A percentile compares a stretch with the other conserved stretches of the same genome.
These are phyloP conservation scores for Malassezia furfur DNA, from an alignment of 1,284 basidiomycete species.

Conservation along the genomic window DNA sequence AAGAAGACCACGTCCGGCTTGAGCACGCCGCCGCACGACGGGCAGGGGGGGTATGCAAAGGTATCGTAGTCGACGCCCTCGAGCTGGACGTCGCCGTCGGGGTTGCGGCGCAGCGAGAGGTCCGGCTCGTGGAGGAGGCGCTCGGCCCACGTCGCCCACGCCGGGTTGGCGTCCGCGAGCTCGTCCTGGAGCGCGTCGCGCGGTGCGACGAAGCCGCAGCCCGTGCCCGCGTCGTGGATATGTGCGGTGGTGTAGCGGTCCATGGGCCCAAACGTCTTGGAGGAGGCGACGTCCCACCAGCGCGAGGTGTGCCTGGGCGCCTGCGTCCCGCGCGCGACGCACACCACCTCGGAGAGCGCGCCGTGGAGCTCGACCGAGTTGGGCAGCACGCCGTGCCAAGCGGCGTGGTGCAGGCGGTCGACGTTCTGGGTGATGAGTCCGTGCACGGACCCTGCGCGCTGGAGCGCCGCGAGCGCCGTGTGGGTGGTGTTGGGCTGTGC, in stretches of 20 bases:
- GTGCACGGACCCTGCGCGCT: conserved; percentile 31
- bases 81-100: conserved; percentile 46
- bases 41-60: conserved; percentile 41
- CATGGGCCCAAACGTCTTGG: conserved; percentile 7
- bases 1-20: conserved; percentile 47
- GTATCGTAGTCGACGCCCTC: conserved; percentile 40
- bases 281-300: conserved; percentile 2
- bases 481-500: conserved; percentile 44
- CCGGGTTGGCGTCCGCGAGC: conserved; percentile 36
- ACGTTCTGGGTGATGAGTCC: conserved; percentile 46
- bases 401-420: conserved; percentile 43
- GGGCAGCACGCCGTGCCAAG: conserved; percentile 24
- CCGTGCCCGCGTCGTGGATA: conserved; percentile 3
- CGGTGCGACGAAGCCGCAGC: conserved; percentile 34
- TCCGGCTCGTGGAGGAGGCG: conserved; percentile 25
- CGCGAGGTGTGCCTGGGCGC: conserved; percentile 11
- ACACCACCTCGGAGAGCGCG: conserved; percentile 9
- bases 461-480: conserved; percentile 39
- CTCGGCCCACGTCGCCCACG: conserved; percentile 34
- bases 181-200: conserved; percentile 40
- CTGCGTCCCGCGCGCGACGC: conserved; percentile 8
- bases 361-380: conserved; percentile 44
- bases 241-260: conserved; percentile 7
- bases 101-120: conserved; percentile 25
- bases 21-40: conserved; percentile 42